Conservation (phyloP, 192 early-diverging fungal species). For the Podila clonocystis region DNA sequence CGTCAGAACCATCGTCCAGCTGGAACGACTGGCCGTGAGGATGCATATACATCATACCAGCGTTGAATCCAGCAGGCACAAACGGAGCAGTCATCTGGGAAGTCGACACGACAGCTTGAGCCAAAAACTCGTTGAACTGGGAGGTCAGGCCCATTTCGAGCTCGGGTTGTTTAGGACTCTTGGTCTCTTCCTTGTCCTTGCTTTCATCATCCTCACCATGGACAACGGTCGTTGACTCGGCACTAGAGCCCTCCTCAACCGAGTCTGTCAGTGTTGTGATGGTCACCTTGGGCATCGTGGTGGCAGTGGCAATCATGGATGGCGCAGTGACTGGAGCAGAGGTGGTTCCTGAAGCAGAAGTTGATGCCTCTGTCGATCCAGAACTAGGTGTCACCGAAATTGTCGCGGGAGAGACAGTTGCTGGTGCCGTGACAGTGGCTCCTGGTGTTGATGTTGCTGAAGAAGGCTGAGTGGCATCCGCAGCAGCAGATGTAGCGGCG, state of each 20-base stretch:
- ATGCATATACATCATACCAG: slow-evolving; percentile 33
- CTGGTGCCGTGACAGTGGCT: background rate
- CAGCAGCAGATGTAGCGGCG: slow-evolving; percentile 20
- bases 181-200: slow-evolving; percentile 14
- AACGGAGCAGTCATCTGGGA: slow-evolving; percentile 21
- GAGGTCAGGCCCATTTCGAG: slow-evolving; percentile 45
- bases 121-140: slow-evolving; percentile 50
- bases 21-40: slow-evolving; percentile 23
- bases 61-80: slow-evolving; percentile 14
- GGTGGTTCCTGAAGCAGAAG: slow-evolving; percentile 2
- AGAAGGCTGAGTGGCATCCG: background rate
- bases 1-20: slow-evolving; percentile 35
- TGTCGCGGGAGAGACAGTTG: slow-evolving; percentile 5
- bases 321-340: slow-evolving; percentile 30
- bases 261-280: slow-evolving; percentile 45
- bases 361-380: slow-evolving; percentile 4
- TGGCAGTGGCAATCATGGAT: slow-evolving; percentile 47
- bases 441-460: slow-evolving; percentile 10
- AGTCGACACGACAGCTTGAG: slow-evolving; percentile 42
- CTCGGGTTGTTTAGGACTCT: slow-evolving; percentile 14
- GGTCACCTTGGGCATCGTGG: slow-evolving; percentile 47
- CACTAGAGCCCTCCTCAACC: slow-evolving; percentile 10
- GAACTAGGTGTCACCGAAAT: slow-evolving; percentile 1
- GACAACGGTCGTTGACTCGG: slow-evolving; percentile 39
- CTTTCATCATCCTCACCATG: slow-evolving; percentile 27